These are phyloP conservation scores for Penicillium thymicola DNA, from an alignment of 2,329 filamentous ascomycete species.

Conservation along the genomic window DNA sequence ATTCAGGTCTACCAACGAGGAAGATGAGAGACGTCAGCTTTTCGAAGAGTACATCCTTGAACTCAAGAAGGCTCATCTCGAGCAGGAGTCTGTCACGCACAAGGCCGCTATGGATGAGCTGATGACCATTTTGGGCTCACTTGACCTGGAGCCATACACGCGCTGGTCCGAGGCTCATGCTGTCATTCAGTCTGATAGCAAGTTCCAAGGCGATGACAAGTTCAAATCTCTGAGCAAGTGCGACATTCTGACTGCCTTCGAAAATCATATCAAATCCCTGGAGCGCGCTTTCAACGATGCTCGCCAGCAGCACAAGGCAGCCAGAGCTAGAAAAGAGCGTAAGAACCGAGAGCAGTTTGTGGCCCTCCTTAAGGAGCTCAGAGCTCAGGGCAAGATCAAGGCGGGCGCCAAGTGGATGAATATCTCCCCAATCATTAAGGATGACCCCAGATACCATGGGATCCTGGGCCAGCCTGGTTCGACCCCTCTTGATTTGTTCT, in stretches of 20 bases:
- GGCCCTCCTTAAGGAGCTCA: constrained; percentile 70
- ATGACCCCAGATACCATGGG: constrained; percentile 77
- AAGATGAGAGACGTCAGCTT: constrained; percentile 80
- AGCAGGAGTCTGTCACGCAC: constrained; percentile 68
- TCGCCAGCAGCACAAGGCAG: constrained; percentile 80
- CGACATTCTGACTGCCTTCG: constrained; percentile 88
- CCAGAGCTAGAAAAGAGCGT: constrained; percentile 76
- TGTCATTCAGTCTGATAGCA: constrained; percentile 72
- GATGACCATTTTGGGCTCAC: constrained; percentile 69
- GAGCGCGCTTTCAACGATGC: constrained; percentile 90
- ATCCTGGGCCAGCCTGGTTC: constrained; percentile 84
- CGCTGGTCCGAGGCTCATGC: constrained; percentile 88
- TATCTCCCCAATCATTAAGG: constrained; percentile 68
- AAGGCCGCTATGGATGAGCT: constrained; percentile 84
- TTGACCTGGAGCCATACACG: constrained; percentile 88
- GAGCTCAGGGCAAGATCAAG: constrained; percentile 74
- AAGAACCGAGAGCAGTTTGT: constrained; percentile 80
- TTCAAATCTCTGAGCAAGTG: constrained; percentile 82
- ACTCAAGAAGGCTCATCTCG: constrained; percentile 74
- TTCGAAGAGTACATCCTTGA: constrained; percentile 91
- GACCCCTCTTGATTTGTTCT: constrained; percentile 86
- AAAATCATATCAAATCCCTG: constrained; percentile 89
- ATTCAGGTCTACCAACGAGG: constrained; percentile 85
- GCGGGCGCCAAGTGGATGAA: constrained; percentile 88
- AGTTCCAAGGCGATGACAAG: constrained; percentile 76